These are phyloP conservation scores for Acer yangbiense DNA, from an alignment of 345 rosid genomes.

Conservation along the genomic window DNA sequence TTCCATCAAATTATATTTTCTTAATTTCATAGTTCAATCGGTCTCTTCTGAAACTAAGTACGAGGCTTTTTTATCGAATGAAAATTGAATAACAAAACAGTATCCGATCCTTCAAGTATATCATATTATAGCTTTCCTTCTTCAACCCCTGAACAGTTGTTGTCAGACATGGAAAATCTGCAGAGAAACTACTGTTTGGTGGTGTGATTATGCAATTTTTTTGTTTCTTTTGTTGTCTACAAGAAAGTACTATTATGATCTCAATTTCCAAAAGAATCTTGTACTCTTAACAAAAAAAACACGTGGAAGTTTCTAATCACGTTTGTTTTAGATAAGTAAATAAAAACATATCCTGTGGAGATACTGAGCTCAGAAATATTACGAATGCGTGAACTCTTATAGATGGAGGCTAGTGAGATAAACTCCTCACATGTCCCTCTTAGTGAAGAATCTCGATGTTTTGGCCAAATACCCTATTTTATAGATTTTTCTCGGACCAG, in stretches of 20 bases:
- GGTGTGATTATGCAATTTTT: neutral
- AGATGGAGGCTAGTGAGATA: too few species aligned
- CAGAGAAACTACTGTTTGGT: neutral
- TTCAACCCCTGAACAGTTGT: slow-evolving; percentile 35
- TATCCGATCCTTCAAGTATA: neutral
- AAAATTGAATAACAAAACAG: neutral
- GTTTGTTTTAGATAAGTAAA: too few species aligned
- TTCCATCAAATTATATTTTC: too few species aligned
- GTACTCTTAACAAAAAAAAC: neutral
- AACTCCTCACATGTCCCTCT: too few species aligned
- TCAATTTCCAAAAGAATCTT: neutral
- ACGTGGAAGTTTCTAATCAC: neutral
- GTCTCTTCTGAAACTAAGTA: neutral
- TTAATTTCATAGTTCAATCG: neutral
- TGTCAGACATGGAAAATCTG: slow-evolving; percentile 9
- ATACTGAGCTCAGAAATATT: too few species aligned
- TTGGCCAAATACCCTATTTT: too few species aligned
- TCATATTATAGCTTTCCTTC: neutral
- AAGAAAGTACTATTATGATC: neutral
- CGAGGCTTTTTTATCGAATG: neutral
- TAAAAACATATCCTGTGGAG: neutral
- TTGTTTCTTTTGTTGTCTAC: neutral
- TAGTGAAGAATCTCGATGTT: too few species aligned
- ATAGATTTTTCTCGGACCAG: too few species aligned
- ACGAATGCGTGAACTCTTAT: too few species aligned